Percentiles rank a stretch among this genome's conserved stretches.
phyloP scores from a whole-genome alignment of 345 rosid genomes.

The Turnera subulata region DNA sequence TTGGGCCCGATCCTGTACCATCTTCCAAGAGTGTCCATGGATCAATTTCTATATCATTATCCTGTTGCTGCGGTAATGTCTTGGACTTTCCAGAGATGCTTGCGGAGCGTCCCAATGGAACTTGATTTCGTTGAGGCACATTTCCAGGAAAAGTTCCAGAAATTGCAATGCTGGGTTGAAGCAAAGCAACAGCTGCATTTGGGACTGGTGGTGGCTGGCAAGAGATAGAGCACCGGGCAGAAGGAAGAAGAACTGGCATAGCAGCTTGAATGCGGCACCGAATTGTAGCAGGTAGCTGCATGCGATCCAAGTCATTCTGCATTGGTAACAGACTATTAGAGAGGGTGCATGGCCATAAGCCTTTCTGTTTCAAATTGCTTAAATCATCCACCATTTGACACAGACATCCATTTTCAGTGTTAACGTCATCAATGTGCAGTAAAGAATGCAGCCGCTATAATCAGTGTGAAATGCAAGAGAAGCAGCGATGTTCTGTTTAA shows the following conservation, averaged over 20 bases:
- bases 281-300: constrained; percentile 83
- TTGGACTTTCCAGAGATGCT: constrained; percentile 54
- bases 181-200: constrained; percentile 45
- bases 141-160: constrained; percentile 41
- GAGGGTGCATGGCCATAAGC: not conserved
- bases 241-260: constrained; percentile 72
- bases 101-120: constrained; percentile 37
- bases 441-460: too few relatives aligned
- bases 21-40: constrained; percentile 97
- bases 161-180: constrained; percentile 49
- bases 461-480: too few relatives aligned
- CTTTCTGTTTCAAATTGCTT: too few relatives aligned
- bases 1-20: constrained; percentile 66
- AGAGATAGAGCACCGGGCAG: constrained; percentile 48
- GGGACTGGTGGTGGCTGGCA: constrained; percentile 79
- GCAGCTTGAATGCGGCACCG: constrained; percentile 96
- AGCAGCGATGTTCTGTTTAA: too few relatives aligned
- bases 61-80: constrained; percentile 46
- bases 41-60: constrained; percentile 62
- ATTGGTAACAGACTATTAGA: constrained; percentile 14
- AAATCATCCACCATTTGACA: too few relatives aligned
- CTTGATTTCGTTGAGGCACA: constrained; percentile 42
- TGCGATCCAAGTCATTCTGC: constrained; percentile 87
- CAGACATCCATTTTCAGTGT: too few relatives aligned
- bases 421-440: too few relatives aligned